phyloP scores from a whole-genome alignment of 2,329 filamentous ascomycete genomes.

The Ophiostoma fasciatum region DNA sequence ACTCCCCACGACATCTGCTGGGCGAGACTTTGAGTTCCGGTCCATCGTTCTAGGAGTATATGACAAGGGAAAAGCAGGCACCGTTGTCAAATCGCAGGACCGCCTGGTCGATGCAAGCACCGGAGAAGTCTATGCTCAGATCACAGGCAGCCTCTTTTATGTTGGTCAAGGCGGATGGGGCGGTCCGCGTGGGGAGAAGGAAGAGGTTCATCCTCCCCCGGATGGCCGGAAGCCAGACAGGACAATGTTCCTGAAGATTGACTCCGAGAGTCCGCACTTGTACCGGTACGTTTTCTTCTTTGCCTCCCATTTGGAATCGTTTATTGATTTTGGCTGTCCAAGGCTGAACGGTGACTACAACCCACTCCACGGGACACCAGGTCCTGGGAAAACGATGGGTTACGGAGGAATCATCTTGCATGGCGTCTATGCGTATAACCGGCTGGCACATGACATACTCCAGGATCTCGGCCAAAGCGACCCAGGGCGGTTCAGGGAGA shows the following conservation, averaged over 20 bases:
- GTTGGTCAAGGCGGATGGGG: not conserved
- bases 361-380: not conserved
- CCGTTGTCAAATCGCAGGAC: not conserved
- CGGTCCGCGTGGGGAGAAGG: not conserved
- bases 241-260: not conserved
- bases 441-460: not conserved
- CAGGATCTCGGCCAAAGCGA: not conserved
- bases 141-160: not conserved
- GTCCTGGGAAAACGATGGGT: not conserved
- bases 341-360: not conserved
- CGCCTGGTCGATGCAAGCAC: not conserved
- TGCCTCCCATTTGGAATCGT: no score
- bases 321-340: no score
- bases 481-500: not conserved
- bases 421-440: not conserved
- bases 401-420: not conserved
- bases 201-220: not conserved
- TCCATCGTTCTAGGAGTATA: not conserved
- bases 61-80: not conserved
- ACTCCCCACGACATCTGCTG: not conserved
- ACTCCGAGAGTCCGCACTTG: not conserved
- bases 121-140: not conserved
- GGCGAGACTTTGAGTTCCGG: not conserved
- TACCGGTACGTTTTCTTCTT: no score
- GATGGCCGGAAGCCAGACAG: not conserved